Base-by-base conservation (phyloP, 2,329 filamentous ascomycete species). In the Acarospora socialis region DNA sequence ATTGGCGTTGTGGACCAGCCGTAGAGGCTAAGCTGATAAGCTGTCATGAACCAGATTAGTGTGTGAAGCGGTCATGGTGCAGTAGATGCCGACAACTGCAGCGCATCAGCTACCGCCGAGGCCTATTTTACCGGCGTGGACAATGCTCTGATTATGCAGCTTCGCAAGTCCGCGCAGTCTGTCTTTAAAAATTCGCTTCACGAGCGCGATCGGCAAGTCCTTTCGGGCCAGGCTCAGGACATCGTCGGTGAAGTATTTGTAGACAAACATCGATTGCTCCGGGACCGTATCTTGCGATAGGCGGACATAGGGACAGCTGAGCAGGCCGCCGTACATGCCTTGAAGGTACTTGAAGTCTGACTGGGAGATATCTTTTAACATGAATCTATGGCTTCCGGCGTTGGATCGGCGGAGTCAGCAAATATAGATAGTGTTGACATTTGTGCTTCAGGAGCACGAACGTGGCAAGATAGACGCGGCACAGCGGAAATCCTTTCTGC, bases 211-310 rank as follows among this genome's bases (percentile, higher is more conserved):
- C 6, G 57, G 44, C 15, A 62, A 35, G 30, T 58, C 48, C 42
- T 55, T 56, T 41, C 57, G 55, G 32, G 47, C 54, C 36, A 63
- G 53, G 38, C 47, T 49, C 35, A 64, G 51, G 12, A 63, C 48
- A 47, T 63, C 47, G 30, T 57, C 56, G 4, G 48, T 53, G 38
- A 61, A 46, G 45, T 61, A 61, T 36, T 56, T 53, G 34, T 59
- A 64, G 37, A 61, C 54, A 38, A 63, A 62, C 47, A 63, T 59
- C 18, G 53, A 56, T 38, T 57, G 47, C 13, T 59, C 54, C 5
- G 60, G 58, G 37, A 62, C 48, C 22, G 54, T 57, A 42, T 65
- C 60, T 25, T 53, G 45, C 12, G 55, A 34, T 4, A 53, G 48
- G 21, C 58, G 52, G 28, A 61, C 38, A 41, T 60, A 53, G 17